These are phyloP conservation scores for Chaetoceros tenuissimus DNA, from an alignment of 108 stramenopile genomes.

Conservation along the genomic window DNA sequence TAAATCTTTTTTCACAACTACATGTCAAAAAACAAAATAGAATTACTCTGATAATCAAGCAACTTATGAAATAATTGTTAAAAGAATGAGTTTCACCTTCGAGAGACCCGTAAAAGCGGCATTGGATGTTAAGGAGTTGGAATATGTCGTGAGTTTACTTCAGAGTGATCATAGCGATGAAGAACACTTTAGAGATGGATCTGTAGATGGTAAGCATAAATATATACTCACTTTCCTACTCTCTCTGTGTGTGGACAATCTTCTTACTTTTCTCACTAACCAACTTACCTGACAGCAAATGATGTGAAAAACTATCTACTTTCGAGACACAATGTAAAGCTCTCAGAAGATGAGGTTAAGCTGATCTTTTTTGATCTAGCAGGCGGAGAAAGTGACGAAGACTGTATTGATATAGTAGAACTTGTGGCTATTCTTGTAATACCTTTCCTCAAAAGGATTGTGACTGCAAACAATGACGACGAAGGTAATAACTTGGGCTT, in stretches of 20 bases:
- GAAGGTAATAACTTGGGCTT: no score
- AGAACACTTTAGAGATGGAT: background rate
- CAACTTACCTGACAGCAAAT: background rate
- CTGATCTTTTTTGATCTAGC: conserved; percentile 39
- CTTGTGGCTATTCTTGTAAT: conserved; percentile 40
- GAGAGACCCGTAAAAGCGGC: conserved; percentile 29
- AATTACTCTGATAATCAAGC: no score
- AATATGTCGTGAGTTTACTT: conserved; percentile 47
- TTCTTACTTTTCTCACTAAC: background rate
- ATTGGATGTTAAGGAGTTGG: conserved; percentile 52
- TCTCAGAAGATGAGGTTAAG: conserved; percentile 26
- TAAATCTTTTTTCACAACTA: no score
- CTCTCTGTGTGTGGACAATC: background rate
- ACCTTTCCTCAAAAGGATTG: conserved; percentile 37
- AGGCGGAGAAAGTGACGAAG: conserved; percentile 17
- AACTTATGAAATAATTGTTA: no score
- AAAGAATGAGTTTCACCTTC: conserved; percentile 13
- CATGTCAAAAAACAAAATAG: no score
- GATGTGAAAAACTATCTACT: background rate
- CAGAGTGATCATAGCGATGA: conserved; percentile 4
- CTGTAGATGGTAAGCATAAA: background rate
- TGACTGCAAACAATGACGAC: conserved; percentile 7
- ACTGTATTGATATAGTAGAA: conserved; percentile 39
- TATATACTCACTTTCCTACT: conserved; percentile 1
- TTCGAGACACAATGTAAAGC: conserved; percentile 4